Base-by-base conservation (phyloP, 305 asterid species). In the Fraxinus angustifolia region DNA sequence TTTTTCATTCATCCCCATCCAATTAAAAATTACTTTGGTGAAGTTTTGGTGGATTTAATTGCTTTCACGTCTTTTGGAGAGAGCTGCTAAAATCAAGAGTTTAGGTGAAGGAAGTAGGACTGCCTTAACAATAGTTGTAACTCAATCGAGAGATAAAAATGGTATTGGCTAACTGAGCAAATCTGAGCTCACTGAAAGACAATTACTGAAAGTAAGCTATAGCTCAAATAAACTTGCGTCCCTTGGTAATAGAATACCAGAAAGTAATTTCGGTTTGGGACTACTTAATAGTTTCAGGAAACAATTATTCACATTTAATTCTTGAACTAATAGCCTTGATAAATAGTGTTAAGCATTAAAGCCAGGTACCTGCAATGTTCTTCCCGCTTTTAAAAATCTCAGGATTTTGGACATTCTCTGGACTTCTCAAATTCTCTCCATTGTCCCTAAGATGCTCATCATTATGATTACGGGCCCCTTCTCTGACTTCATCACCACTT, bases 281-380 rank as follows among this genome's bases (percentile, higher is more conserved):
- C 65, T 53, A 53, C 3, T 56, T 56, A 56, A 58, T 6, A 19
- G 68, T 8, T 56, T 19, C 68, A 58, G 30, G 68, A 58, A 10
- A 58, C 68, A 19, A 58, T 2, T 58, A 17, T 19, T 58, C 68
- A 58, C 68, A 21, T 7, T 30, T 58, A 58, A 58, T 58, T 58
- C 31, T 58, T 58, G 68, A 58, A 58, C 68, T 19, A 19, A 58
- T 58, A 58, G 12, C 68, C 68, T 19, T 19, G 30, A 58, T 58
- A 21, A 58, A 58, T 19, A 58, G 30, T 6, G 26, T 10, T 31
- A 35, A 65, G 76, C 17, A 82, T 78, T 14, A 77, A 60, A 53
- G 77, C 36, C 35, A 31, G 50, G 42, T 83, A 90, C 93, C 94
- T 72, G 90, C 79, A 85, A 42, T 78, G 2, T 33, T 80, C 82